Evolutionary conservation across 495 filamentous ascomycete genomes (phyloP).

Genomic region (Aspergillus biplanus): DNA sequence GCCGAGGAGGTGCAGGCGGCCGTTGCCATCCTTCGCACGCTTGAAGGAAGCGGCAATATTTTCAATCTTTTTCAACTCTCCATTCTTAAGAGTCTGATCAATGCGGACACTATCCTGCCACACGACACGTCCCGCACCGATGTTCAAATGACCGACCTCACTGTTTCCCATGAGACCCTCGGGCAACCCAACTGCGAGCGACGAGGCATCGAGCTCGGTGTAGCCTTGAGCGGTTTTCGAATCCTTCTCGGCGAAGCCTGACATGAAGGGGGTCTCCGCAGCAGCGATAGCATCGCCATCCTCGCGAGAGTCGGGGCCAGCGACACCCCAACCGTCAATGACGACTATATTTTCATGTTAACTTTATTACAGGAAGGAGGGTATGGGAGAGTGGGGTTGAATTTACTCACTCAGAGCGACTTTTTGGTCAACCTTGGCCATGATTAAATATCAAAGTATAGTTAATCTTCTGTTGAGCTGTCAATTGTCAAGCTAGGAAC

Average conservation of each 20-base stretch:
- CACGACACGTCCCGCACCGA: slow-evolving; percentile 95
- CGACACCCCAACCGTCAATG: slow-evolving; percentile 98
- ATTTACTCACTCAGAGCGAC: slow-evolving; percentile 76
- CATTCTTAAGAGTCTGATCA: slow-evolving; percentile 91
- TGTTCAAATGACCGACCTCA: slow-evolving; percentile 98
- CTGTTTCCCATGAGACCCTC: slow-evolving; percentile 99
- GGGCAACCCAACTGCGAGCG: slow-evolving; percentile 90
- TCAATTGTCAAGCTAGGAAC: slow-evolving; percentile 33
- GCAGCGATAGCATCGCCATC: slow-evolving; percentile 93
- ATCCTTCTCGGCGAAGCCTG: slow-evolving; percentile 64
- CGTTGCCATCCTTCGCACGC: slow-evolving; percentile 83
- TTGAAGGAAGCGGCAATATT: slow-evolving; percentile 78
- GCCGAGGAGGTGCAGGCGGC: slow-evolving; percentile 88
- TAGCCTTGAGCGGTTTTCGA: slow-evolving; percentile 75
- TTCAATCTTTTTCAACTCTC: slow-evolving; percentile 74
- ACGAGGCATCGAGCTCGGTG: slow-evolving; percentile 91
- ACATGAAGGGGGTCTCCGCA: slow-evolving; percentile 91
- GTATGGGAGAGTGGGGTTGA: slow-evolving; percentile 10
- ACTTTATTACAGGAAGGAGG: slow-evolving; percentile 20
- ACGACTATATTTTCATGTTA: slow-evolving; percentile 64
- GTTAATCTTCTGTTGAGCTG: slow-evolving; percentile 22
- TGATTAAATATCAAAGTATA: slow-evolving; percentile 41
- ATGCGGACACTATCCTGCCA: slow-evolving; percentile 99
- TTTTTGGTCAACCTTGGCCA: slow-evolving; percentile 87
- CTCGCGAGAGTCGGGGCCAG: slow-evolving; percentile 72